Percentiles rank a stretch among this genome's conserved stretches.
These are phyloP conservation scores for Russula dissimulans DNA, from an alignment of 768 basidiomycete genomes.

Conservation along the genomic window DNA sequence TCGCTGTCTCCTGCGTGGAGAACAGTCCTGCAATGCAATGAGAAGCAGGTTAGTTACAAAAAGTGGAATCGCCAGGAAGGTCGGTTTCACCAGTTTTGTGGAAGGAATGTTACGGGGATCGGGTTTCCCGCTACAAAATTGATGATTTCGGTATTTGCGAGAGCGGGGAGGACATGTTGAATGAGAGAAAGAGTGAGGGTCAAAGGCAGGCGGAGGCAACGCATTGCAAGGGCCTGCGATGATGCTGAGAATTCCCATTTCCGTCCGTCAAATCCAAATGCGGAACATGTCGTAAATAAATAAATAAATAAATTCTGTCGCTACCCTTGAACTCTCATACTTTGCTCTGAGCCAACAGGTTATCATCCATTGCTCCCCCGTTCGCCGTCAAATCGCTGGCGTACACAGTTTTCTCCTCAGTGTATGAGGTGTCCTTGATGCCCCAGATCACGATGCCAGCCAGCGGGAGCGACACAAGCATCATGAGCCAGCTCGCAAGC, in stretches of 20 bases:
- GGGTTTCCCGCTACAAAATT: slow-evolving; percentile 36
- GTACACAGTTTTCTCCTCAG: slow-evolving; percentile 28
- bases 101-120: slow-evolving; percentile 22
- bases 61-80: no score
- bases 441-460: slow-evolving; percentile 28
- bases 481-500: slow-evolving; percentile 29
- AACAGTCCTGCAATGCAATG: neutral
- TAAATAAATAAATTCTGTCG: neutral
- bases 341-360: neutral
- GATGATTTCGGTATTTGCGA: slow-evolving; percentile 59
- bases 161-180: neutral
- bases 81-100: slow-evolving; percentile 21
- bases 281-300: no score
- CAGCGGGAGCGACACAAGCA: slow-evolving; percentile 30
- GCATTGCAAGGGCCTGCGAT: neutral
- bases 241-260: neutral
- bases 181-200: neutral
- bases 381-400: slow-evolving; percentile 21
- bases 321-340: neutral
- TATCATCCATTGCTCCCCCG: neutral
- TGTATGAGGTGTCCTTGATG: slow-evolving; percentile 32
- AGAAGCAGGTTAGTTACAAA: neutral
- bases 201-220: neutral
- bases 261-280: neutral
- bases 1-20: slow-evolving; percentile 29